phyloP scores from a whole-genome alignment of 768 basidiomycete genomes.

The Cystofilobasidium ferigula region DNA sequence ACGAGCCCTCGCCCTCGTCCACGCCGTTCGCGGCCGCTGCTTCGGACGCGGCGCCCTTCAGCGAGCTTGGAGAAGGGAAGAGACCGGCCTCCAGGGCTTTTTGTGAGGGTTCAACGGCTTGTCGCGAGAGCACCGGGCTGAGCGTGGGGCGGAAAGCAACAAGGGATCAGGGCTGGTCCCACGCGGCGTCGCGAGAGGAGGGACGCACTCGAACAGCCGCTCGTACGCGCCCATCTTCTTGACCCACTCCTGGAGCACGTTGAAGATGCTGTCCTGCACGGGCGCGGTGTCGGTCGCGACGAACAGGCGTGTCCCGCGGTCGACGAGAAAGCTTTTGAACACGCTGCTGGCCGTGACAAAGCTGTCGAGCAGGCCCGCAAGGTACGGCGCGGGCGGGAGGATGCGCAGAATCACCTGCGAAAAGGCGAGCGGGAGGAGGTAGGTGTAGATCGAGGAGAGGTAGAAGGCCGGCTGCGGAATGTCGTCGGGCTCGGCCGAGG shows the following conservation, averaged over 20 bases:
- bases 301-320: neutral
- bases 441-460: constrained; percentile 11
- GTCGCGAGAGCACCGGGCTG: neutral
- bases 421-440: constrained; percentile 3
- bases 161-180: too few species aligned
- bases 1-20: too few species aligned
- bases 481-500: neutral
- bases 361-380: constrained; percentile 1
- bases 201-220: neutral
- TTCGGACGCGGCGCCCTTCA: too few species aligned
- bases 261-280: constrained; percentile 8
- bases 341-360: neutral
- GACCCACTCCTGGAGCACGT: constrained; percentile 1
- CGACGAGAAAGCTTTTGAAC: constrained; percentile 7
- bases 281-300: constrained; percentile 14
- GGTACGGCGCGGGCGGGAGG: neutral
- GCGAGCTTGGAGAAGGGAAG: neutral
- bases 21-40: too few species aligned
- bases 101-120: neutral
- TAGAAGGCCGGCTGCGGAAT: neutral
- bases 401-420: neutral
- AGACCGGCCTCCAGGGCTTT: neutral
- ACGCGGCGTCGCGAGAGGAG: neutral
- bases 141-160: neutral
- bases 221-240: neutral